Conservation (phyloP, 768 basidiomycete genomes). For the Russula dissimulans region DNA sequence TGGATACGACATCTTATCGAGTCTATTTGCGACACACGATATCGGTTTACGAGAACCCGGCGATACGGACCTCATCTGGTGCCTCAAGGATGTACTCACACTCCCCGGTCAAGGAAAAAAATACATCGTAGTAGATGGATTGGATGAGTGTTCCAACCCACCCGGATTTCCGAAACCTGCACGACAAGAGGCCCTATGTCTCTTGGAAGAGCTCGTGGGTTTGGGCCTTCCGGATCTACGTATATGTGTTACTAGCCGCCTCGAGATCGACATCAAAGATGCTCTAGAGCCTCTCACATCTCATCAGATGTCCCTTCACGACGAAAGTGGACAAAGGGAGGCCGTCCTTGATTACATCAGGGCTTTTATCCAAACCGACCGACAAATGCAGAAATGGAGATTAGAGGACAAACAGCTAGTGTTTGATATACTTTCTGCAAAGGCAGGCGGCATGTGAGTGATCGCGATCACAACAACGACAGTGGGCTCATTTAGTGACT, state of each 20-base stretch:
- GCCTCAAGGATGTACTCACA: not conserved
- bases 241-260: slow-evolving; percentile 1
- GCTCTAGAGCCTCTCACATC: not conserved
- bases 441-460: slow-evolving; percentile 6
- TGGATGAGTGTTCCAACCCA: slow-evolving; percentile 3
- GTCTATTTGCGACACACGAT: not conserved
- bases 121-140: not conserved
- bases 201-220: not conserved
- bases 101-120: not conserved
- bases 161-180: not conserved
- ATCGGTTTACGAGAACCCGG: not conserved
- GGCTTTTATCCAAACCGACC: not conserved
- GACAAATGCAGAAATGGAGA: slow-evolving; percentile 2
- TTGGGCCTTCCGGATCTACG: not conserved
- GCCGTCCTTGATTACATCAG: not conserved
- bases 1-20: no score
- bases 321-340: not conserved
- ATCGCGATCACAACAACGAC: no score
- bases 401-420: not conserved
- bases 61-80: not conserved
- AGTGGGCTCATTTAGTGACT: not conserved
- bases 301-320: not conserved
- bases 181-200: not conserved
- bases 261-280: not conserved
- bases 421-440: not conserved